Conservation (phyloP, 192 early-diverging fungal species). For the Cetraspora pellucida region DNA sequence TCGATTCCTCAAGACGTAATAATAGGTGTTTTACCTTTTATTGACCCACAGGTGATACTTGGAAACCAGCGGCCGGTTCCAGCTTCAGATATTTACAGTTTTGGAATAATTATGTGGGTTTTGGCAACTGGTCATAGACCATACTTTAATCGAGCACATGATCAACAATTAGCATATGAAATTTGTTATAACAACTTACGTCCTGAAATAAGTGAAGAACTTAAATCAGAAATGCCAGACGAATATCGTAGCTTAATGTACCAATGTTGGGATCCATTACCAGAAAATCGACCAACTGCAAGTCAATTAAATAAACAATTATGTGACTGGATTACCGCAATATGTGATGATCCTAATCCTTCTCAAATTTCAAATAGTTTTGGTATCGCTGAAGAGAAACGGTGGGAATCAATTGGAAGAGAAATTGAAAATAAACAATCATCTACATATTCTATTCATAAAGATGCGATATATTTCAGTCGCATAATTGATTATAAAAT, state of each 20-base stretch:
- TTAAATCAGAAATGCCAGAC: not conserved
- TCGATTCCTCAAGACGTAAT: not conserved
- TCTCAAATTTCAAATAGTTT: not conserved
- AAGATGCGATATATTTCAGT: too few relatives aligned
- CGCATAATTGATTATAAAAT: too few relatives aligned
- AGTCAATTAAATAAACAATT: not conserved
- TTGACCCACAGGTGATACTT: not conserved
- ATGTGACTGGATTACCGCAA: not conserved
- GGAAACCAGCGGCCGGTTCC: not conserved
- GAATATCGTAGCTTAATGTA: not conserved
- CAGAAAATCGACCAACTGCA: not conserved
- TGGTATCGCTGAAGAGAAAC: not conserved
- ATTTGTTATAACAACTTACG: not conserved
- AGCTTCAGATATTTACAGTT: not conserved
- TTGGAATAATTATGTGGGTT: slow-evolving; percentile 3
- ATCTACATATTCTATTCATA: too few relatives aligned
- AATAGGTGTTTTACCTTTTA: not conserved
- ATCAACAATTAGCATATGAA: not conserved
- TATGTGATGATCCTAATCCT: not conserved
- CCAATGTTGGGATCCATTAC: not conserved
- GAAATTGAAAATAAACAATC: too few relatives aligned
- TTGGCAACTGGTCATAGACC: not conserved
- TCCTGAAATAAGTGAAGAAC: not conserved
- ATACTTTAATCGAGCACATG: not conserved
- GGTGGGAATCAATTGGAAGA: not conserved